Evolutionary conservation across 2,329 filamentous ascomycete genomes (phyloP).

Genomic region (Domatiomyces globalis): DNA sequence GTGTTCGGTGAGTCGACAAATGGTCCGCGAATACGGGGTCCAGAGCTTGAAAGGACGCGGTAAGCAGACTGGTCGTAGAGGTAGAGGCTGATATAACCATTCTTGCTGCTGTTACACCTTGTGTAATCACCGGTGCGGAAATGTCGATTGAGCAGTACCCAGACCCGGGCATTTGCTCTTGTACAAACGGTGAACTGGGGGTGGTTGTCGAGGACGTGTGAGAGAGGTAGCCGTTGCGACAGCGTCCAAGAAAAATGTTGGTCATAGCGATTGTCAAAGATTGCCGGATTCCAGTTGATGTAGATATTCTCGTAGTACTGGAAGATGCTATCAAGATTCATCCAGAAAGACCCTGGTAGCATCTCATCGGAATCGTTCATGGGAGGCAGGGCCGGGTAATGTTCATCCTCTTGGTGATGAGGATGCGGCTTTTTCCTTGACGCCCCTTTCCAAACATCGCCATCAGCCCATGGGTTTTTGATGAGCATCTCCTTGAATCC

Average conservation of each 20-base stretch:
- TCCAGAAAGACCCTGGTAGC: constrained; percentile 76
- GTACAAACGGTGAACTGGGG: constrained; percentile 46
- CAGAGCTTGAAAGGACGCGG: constrained; percentile 60
- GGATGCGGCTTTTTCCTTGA: constrained; percentile 13
- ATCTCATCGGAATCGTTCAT: constrained; percentile 10
- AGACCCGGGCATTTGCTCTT: constrained; percentile 48
- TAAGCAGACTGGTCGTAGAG: constrained; percentile 59
- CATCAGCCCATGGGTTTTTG: constrained; percentile 93
- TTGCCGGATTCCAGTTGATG: constrained; percentile 84
- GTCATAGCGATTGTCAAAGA: constrained; percentile 72
- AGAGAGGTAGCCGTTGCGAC: constrained; percentile 20
- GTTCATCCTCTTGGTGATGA: constrained; percentile 4
- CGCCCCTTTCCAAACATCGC: constrained; percentile 28
- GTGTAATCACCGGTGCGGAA: constrained; percentile 56
- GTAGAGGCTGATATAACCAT: constrained; percentile 78
- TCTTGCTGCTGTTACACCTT: constrained; percentile 35
- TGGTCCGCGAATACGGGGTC: constrained; percentile 58
- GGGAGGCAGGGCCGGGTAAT: constrained; percentile 1
- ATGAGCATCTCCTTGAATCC: constrained; percentile 58
- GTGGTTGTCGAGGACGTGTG: constrained; percentile 40
- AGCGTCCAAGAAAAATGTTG: constrained; percentile 78
- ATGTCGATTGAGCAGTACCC: constrained; percentile 77
- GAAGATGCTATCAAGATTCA: constrained; percentile 70
- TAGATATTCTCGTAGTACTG: constrained; percentile 95
- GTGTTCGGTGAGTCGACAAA: constrained; percentile 92